These are phyloP conservation scores for Penicillium silybi DNA, from an alignment of 495 filamentous ascomycete species.

Conservation along the genomic window DNA sequence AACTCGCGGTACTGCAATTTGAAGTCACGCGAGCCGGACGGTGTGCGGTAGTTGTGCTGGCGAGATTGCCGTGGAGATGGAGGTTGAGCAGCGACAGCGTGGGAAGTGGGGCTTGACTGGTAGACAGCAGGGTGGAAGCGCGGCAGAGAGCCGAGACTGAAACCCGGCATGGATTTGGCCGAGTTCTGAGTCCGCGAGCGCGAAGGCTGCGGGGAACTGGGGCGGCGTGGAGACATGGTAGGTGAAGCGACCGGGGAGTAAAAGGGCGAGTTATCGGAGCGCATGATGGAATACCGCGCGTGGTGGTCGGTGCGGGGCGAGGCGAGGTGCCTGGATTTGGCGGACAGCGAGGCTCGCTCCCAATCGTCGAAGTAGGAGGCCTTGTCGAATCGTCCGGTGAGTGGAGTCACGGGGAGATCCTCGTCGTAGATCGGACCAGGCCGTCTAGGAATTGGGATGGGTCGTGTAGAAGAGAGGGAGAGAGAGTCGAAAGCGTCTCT, in stretches of 20 bases:
- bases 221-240: conserved; percentile 36
- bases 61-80: conserved; percentile 32
- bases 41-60: conserved; percentile 31
- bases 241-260: conserved; percentile 35
- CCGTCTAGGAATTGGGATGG: conserved; percentile 40
- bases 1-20: conserved; percentile 40
- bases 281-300: conserved; percentile 29
- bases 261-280: conserved; percentile 35
- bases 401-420: conserved; percentile 41
- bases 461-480: conserved; percentile 29
- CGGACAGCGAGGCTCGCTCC: conserved; percentile 25
- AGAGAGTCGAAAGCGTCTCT: conserved; percentile 27
- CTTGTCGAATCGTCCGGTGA: conserved; percentile 42
- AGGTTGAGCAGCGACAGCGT: conserved; percentile 20
- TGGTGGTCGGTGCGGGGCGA: conserved; percentile 8
- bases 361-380: conserved; percentile 36
- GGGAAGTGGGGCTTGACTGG: conserved; percentile 24
- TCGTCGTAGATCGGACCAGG: conserved; percentile 25
- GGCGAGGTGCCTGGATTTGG: conserved; percentile 15
- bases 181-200: conserved; percentile 24
- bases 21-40: conserved; percentile 34
- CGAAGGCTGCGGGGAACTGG: conserved; percentile 34
- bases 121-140: conserved; percentile 50
- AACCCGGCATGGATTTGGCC: conserved; percentile 30
- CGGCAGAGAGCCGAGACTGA: conserved; percentile 43